Evolutionary conservation across 805 yeast species (phyloP), one percentile per base, ranked within the genome.

Genomic region (Wickerhamomyces bovis): DNA sequence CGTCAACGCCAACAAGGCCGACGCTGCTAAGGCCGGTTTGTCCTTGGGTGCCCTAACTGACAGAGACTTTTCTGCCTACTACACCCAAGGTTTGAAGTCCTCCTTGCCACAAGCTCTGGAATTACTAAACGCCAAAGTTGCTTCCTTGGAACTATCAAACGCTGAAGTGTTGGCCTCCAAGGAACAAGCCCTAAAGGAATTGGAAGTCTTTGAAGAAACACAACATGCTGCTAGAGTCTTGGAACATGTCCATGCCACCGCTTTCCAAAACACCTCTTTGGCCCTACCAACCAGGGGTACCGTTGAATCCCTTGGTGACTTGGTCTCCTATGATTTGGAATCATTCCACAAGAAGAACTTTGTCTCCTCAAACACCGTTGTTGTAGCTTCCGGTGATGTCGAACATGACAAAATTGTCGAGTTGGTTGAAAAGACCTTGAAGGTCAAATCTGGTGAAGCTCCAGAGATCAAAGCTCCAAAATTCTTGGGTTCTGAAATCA

Each of bases 401-500:
- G 67, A 73, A 48, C 95, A 85, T 71, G 85, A 83, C 30, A 76
- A 76, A 48, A 72, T 86, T 53, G 87, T 83, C 51, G 81, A 80
- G 50, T 74, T 83, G 46, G 79, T 85, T 50, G 82, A 81, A 62
- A 65, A 73, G 50, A 58, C 72, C 49, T 61, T 80, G 45, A 55
- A 69, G 42, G 57, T 82, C 28, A 70, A 78, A 45, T 67, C 74
- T 43, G 88, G 85, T 54, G 64, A 76, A 47, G 71, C 70, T 44
- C 71, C 73, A 55, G 73, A 73, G 46, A 56, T 60, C 44, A 73
- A 75, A 55, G 71, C 78, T 46, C 78, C 86, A 51, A 65, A 80
- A 46, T 86, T 85, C 78, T 76, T 86, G 65, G 95, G 95, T 66
- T 85, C 94, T 41, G 95, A 86, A 65, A 83, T 85, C 55, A 81